Evolutionary conservation across 2,329 filamentous ascomycete species (phyloP).

Genomic region (Alternaria brassicae): DNA sequence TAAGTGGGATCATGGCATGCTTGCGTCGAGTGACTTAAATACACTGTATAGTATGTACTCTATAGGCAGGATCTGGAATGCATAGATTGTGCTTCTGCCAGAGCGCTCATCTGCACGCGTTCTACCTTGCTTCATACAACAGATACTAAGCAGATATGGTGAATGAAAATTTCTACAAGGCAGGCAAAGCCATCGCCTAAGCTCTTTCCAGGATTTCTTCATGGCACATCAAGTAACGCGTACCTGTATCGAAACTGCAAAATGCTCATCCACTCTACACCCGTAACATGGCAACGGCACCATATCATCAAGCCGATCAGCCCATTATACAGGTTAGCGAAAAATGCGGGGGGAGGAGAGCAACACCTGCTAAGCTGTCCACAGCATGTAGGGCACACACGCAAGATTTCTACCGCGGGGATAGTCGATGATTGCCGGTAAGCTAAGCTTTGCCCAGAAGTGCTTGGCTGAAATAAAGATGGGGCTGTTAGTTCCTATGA

Average conservation of each 20-base stretch:
- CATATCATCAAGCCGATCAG: background rate
- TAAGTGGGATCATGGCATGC: background rate
- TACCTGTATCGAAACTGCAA: background rate
- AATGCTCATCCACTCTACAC: background rate
- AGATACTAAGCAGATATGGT: background rate
- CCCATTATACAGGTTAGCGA: background rate
- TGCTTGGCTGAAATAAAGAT: constrained; percentile 30
- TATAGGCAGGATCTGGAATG: background rate
- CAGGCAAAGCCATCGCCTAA: background rate
- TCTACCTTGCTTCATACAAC: background rate
- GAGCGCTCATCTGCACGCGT: background rate
- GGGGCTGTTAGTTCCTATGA: constrained; percentile 14
- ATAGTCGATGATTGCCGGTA: background rate
- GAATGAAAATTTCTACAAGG: background rate
- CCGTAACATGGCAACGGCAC: background rate
- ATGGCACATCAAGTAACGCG: background rate
- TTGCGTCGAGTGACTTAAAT: background rate
- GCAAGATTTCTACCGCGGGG: background rate
- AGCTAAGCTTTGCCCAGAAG: constrained; percentile 24
- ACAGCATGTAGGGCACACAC: constrained; percentile 1
- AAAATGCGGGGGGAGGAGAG: too few relatives aligned
- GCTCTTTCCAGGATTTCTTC: background rate
- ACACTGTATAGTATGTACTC: constrained; percentile 12
- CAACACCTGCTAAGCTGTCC: background rate
- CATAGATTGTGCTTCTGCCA: background rate